These are phyloP conservation scores for Helminthosporium solani DNA, from an alignment of 2,329 filamentous ascomycete species.

Conservation along the genomic window DNA sequence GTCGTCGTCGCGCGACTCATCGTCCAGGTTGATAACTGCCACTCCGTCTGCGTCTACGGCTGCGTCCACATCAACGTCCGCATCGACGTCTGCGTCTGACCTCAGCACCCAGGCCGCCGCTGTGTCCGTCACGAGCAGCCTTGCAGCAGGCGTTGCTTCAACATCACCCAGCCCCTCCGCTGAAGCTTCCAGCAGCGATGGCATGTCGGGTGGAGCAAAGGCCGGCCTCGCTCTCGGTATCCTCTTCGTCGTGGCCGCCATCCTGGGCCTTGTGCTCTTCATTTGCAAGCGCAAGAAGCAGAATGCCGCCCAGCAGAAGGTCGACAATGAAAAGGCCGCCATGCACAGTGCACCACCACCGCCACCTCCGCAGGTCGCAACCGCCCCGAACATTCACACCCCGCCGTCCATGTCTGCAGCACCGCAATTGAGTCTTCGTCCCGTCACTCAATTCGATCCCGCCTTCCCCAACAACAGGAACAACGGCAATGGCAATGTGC, in stretches of 20 bases:
- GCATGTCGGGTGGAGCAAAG: conserved; percentile 57
- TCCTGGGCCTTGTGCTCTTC: conserved; percentile 70
- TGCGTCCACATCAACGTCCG: too few species aligned
- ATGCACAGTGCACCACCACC: conserved; percentile 31
- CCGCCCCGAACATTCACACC: conserved; percentile 36
- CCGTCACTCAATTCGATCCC: conserved; percentile 80
- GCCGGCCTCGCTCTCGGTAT: conserved; percentile 86
- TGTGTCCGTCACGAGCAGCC: conserved; percentile 8
- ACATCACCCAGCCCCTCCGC: conserved; percentile 28
- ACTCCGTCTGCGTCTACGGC: conserved; percentile 28
- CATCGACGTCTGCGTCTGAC: conserved; percentile 11
- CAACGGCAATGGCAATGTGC: conserved; percentile 38
- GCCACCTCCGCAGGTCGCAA: conserved; percentile 24
- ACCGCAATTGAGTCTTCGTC: conserved; percentile 81
- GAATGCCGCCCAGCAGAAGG: conserved; percentile 43
- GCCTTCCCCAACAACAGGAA: conserved; percentile 55
- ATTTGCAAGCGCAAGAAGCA: conserved; percentile 73
- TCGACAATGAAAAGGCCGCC: conserved; percentile 46
- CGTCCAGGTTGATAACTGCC: conserved; percentile 28
- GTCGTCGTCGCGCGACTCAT: conserved; percentile 11
- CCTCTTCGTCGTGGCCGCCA: conserved; percentile 64
- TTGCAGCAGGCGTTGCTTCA: conserved; percentile 15
- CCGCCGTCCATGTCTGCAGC: conserved; percentile 53
- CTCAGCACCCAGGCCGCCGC: conserved; percentile 13
- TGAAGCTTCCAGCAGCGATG: conserved; percentile 24